Base-by-base conservation (phyloP, 306 rosid species). In the Vigna angularis region DNA sequence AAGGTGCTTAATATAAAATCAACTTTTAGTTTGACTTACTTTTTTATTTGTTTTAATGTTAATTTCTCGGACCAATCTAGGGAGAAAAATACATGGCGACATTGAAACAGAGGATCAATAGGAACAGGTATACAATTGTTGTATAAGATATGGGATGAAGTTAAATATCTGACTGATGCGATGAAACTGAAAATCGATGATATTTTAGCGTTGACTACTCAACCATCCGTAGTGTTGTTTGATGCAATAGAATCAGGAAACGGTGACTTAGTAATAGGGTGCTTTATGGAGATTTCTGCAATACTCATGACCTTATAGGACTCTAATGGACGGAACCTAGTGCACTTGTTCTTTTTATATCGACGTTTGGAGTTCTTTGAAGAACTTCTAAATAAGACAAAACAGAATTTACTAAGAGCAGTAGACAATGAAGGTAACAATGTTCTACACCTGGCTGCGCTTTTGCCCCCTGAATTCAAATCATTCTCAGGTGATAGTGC, bases 361-460 rank as follows among this genome's bases (percentile, higher is more conserved):
- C 24, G 69, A 36, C 8, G 40, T 5, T 34, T 34, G 1, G 40
- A 34, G 0, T 4, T 34, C 40, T 34, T 34, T 32, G 4, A 4
- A 2, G 0, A 3, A 4, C 4, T 32, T 32, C 5, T 0, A 32
- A 4, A 32, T 32, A 0, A 32, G 3, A 32, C 0, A 5, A 32
- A 4, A 34, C 6, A 34, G 4, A 0, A 34, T 34, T 34, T 34
- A 34, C 5, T 42, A 28, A 50, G 42, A 42, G 72, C 15, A n/a
- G 26, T 62, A 3, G 83, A 80, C 7, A 40, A 7, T 0, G 44
- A 64, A 5, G 3, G 73, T 1, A 79, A 72, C 68, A 79, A 53
- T 20, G 30, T 72, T 47, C 47, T 79, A 11, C 83, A 79, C 79
- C 12, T 72, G 1, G 79, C 79, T 52, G 74, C 76, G 4, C 3